Evolutionary conservation across 306 rosid genomes (phyloP), one percentile per base, ranked within the genome.

Genomic region (Pyrus communis): DNA sequence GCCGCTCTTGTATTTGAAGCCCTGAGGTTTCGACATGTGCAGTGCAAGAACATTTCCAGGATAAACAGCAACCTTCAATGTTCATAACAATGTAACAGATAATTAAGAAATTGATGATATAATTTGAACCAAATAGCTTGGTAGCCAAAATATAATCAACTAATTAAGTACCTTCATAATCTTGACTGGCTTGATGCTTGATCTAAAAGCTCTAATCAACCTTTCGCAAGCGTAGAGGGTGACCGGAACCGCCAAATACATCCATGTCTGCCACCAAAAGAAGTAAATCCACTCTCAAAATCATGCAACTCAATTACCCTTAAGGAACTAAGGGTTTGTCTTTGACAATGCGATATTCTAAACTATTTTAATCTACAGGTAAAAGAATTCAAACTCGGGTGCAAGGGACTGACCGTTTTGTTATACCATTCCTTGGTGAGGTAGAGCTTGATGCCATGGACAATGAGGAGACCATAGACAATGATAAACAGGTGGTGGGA

Each of bases 401-500:
- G 55, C 55, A 49, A 49, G 2, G 2, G 3, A 69, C 84, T 80
- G 11, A 87, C 91, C 86, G 91, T 81, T 67, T 88, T 85, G 4
- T 83, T 71, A 73, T 85, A 83, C 91, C 91, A 88, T 22, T 25
- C 38, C 64, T 88, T 88, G 30, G 91, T 74, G 83, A 88, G 84
- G 79, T 85, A 88, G 46, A 88, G 89, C 5, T 72, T 38, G 31
- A 83, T 79, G 14, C 89, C 77, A 30, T 88, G 91, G 71, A 88
- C 83, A 9, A 88, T 77, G 54, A 88, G 91, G 43, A 88, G 86
- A 42, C 81, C 15, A 76, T 88, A 88, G 78, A 88, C 91, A 17
- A 85, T 77, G 71, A 88, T 83, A 54, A 88, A 88, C 15, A 88
- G 87, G 57, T 88, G 91, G 75, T 88, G 91, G 19, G 89, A 88